Base-by-base conservation (phyloP, 345 rosid species). In the Cardamine chenopodiifolia region DNA sequence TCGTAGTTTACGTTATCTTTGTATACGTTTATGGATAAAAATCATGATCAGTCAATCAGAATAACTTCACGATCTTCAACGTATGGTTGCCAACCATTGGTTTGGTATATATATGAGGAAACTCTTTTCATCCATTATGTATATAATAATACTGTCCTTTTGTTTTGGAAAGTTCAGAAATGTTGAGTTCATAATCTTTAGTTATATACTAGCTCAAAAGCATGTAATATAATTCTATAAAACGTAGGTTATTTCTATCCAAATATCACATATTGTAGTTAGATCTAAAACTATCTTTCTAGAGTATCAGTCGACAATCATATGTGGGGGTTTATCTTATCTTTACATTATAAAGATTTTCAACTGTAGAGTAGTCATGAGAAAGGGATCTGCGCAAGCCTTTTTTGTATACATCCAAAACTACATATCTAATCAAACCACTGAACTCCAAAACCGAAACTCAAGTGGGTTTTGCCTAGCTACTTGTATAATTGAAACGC, bases 401-500 rank as follows among this genome's bases (percentile, higher is more conserved):
- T n/a, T 19, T n/a, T 69, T 26, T 28, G 22, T 29, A 35, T 12
- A 55, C 12, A 40, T 26, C 20, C 23, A 40, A 53, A 44, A 29
- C 3, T 12, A 12, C 4, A 22, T 58, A 68, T 50, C 22, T 17
- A 68, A 45, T 9, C 1, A 56, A 44, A 66, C 47, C 63, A 60
- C 69, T 52, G 37, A 20, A 12, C 6, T 68, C 63, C 73, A 75
- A 68, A 50, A 11, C 6, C 10, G 7, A 4, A 75, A 15, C 22
- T 20, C 64, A 75, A 75, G 56, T 52, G 63, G 68, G 70, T 68
- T 67, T 75, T 48, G 54, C 37, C 32, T 20, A 58, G 26, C 35
- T 32, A 25, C 32, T 70, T 68, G 64, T 70, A 76, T 76, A 44
- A 76, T 63, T 62, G 45, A 35, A 68, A 70, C 66, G 62, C 7